These are phyloP conservation scores for Mrakia frigida DNA, from an alignment of 768 basidiomycete genomes.

Conservation along the genomic window DNA sequence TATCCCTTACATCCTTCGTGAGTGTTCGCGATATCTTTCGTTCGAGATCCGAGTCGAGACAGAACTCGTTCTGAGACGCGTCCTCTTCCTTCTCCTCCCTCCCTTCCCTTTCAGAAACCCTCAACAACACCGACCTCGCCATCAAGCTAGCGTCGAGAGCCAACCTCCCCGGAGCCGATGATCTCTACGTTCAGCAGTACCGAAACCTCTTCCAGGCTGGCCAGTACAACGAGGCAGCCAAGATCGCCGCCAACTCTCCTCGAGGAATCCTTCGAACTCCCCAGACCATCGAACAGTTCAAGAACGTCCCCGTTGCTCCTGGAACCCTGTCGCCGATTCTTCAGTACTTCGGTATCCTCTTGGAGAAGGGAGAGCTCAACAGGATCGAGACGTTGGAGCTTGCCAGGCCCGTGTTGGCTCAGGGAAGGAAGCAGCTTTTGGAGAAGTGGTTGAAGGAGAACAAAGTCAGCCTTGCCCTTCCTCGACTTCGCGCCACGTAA, in stretches of 20 bases:
- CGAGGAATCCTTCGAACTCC: conserved; percentile 89
- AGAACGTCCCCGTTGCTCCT: conserved; percentile 81
- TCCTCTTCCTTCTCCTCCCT: background rate
- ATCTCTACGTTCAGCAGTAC: conserved; percentile 90
- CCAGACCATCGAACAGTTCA: conserved; percentile 95
- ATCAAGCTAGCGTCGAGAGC: conserved; percentile 96
- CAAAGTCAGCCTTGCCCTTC: conserved; percentile 57
- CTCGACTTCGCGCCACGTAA: too few relatives aligned
- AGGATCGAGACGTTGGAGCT: conserved; percentile 92
- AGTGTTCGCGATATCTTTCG: conserved; percentile 22
- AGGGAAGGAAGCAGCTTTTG: conserved; percentile 90
- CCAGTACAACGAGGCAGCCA: conserved; percentile 89
- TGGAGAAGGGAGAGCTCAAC: conserved; percentile 97
- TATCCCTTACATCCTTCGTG: conserved; percentile 84
- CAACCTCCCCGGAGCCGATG: conserved; percentile 94
- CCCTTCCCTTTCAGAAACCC: conserved; percentile 48
- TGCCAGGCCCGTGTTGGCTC: conserved; percentile 88
- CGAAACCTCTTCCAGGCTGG: conserved; percentile 81
- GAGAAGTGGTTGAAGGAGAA: conserved; percentile 99
- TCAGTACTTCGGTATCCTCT: conserved; percentile 96
- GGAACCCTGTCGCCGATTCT: conserved; percentile 91
- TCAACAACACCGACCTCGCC: conserved; percentile 96
- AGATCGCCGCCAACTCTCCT: conserved; percentile 95
- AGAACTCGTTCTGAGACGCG: background rate
- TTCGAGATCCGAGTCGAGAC: background rate